Base-by-base conservation (phyloP, 768 basidiomycete genomes). In the Lactarius sp. region DNA sequence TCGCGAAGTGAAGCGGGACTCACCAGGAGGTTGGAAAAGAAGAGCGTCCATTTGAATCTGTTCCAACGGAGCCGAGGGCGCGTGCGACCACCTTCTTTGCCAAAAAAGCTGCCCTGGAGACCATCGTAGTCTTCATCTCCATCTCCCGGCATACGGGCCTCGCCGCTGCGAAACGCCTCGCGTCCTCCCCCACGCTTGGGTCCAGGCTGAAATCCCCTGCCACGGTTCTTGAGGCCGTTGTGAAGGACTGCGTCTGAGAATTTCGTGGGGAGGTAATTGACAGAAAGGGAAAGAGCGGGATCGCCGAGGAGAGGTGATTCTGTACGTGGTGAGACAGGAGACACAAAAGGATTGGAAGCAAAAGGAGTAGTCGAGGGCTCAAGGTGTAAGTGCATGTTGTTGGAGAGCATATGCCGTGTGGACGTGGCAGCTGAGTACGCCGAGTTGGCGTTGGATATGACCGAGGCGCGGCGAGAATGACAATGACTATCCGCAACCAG, bases 41-140 rank as follows among this genome's bases (percentile, higher is more conserved):
- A 87, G 4, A 94, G 73, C 12, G 80, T 75, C 90, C 90, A 92
- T 73, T 94, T 94, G 81, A 93, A 94, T 66, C 78, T 81, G 71
- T 85, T 93, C 92, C 92, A 94, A 16, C 85, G 77, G 61, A 88
- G 74, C 65, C 75, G 75, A 54, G 79, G 73, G 64, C 76, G 75
- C 1, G 70, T 71, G 62, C 74, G 75, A 59, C 76, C 75, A 54
- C 73, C 75, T 44, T 78, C 78, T 61, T 69, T 75, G 20, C 69
- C 74, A 71, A 80, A 82, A 73, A 75, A 77, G 33, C 72, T 71
- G 50, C 76, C 55, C 42, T 69, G 67, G 34, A 76, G 69, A 16
- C 76, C 75, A 51, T 77, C 76, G 59, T 75, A 74, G 66, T 77
- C 76, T 18, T 77, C 76, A 63, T 77, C 76, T 56, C 70, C 71